These are phyloP conservation scores for Leccinum huronense DNA, from an alignment of 1,284 basidiomycete genomes.

Conservation along the genomic window DNA sequence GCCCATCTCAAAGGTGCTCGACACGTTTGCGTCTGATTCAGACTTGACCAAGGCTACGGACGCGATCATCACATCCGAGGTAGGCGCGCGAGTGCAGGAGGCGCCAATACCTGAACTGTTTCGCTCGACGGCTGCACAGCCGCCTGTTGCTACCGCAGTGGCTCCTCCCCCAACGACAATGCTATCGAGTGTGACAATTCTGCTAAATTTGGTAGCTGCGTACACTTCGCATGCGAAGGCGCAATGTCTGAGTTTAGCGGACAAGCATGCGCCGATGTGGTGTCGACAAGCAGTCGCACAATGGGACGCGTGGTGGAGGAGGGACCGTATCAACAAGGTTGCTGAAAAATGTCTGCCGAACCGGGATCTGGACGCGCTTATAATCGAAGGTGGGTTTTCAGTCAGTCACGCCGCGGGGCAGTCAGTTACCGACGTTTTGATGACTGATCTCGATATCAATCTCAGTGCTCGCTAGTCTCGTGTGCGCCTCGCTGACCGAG, in stretches of 20 bases:
- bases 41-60: conserved; percentile 50
- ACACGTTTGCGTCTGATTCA: conserved; percentile 58
- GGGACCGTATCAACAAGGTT: conserved; percentile 50
- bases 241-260: conserved; percentile 10
- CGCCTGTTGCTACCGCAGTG: too few relatives aligned
- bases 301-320: conserved; percentile 51
- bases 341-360: conserved; percentile 57
- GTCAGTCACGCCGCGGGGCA: conserved; percentile 12
- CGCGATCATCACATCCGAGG: conserved; percentile 37
- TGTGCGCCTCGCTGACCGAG: conserved; percentile 71
- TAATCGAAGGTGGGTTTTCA: conserved; percentile 49
- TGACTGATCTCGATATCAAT: neutral
- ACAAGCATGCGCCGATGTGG: conserved; percentile 33
- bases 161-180: too few relatives aligned
- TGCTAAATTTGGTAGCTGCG: conserved; percentile 18
- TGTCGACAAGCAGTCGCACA: conserved; percentile 27
- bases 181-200: neutral
- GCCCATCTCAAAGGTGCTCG: conserved; percentile 49
- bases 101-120: conserved; percentile 62
- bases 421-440: too few relatives aligned
- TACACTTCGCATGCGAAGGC: conserved; percentile 17
- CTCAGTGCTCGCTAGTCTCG: conserved; percentile 66
- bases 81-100: conserved; percentile 28
- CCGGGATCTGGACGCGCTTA: conserved; percentile 55
- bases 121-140: conserved; percentile 41